Evolutionary conservation across 768 basidiomycete genomes (phyloP).

Genomic region (Xerocomus spinulosus): DNA sequence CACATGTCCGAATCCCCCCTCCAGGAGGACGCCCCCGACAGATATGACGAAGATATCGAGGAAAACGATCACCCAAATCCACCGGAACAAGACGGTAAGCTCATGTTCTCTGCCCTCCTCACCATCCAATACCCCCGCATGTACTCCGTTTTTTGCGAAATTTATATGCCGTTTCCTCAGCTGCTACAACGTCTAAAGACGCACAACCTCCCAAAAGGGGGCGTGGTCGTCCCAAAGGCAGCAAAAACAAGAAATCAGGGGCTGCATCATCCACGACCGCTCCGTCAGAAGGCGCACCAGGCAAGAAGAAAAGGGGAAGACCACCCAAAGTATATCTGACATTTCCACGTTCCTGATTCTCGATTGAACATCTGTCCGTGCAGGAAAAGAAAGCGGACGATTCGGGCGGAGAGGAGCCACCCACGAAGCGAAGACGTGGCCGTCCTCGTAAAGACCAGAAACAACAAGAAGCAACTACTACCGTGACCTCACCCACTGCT

Average conservation of each 20-base stretch:
- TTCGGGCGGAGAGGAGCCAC: constrained; percentile 50
- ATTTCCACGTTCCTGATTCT: constrained; percentile 19
- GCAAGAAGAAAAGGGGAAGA: constrained; percentile 47
- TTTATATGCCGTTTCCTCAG: constrained; percentile 27
- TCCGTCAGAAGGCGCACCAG: constrained; percentile 25
- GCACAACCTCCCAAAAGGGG: constrained; percentile 59
- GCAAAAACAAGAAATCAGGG: constrained; percentile 63
- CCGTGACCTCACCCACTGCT: constrained; percentile 30
- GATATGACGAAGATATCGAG: constrained; percentile 56
- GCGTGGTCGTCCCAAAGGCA: constrained; percentile 86
- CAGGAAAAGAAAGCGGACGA: constrained; percentile 37
- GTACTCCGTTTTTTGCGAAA: constrained; percentile 16
- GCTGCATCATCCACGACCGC: constrained; percentile 28
- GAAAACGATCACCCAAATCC: constrained; percentile 42
- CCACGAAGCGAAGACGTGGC: constrained; percentile 65
- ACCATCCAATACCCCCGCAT: constrained; percentile 9
- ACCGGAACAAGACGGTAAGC: constrained; percentile 31
- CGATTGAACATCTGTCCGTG: constrained; percentile 8
- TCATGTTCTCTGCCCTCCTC: constrained; percentile 9
- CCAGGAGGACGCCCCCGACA: constrained; percentile 52
- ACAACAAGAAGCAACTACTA: constrained; percentile 37
- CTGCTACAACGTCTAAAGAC: constrained; percentile 37
- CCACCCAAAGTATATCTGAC: constrained; percentile 44
- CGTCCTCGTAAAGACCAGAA: constrained; percentile 67
- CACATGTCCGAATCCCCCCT: constrained; percentile 61